Base-by-base conservation (phyloP, 306 rosid genomes). In the Astragalus glycyphyllos region DNA sequence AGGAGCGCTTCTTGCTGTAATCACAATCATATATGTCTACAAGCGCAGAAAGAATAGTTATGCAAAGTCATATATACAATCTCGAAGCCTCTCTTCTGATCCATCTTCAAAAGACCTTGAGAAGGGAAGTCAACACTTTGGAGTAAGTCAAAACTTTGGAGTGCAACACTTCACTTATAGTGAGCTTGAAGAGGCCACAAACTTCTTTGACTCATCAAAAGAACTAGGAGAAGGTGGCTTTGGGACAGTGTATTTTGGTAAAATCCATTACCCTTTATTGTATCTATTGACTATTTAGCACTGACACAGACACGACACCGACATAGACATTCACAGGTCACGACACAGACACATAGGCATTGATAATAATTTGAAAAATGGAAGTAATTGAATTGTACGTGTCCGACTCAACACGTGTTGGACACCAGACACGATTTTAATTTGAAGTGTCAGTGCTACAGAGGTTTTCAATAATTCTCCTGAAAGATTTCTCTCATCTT, bases 141-240 rank as follows among this genome's bases (percentile, higher is more conserved):
- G 83, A 14, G 68, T 15, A 62, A 62, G 69, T 20, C 69, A 63
- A 63, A 63, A 79, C 77, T 77, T 63, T 13, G 80, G 93, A 12
- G 78, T 81, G 29, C 91, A 71, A 17, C 35, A 84, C 44, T 92
- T 92, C 73, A 45, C 83, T 45, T 89, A 87, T 51, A 73, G 20
- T 7, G 97, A 92, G 63, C 93, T 92, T 58, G 84, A 77, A 75
- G 87, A 82, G 70, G 97, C 96, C 64, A 92, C 94, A 7, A 75
- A 84, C 67, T 4, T 63, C 49, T 92, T 92, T 7, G 90, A 88
- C 54, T 40, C 88, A 10, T 37, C 83, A 2, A 86, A 48, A 80
- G 90, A 86, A 80, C 85, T 92, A 14, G 96, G 98, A 45, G 96
- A 92, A 79, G 98, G 98, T 14, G 95, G 96, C 12, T 92, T 83